Evolutionary conservation across 2,329 filamentous ascomycete species (phyloP).

Genomic region (Aureobasidium zeae): DNA sequence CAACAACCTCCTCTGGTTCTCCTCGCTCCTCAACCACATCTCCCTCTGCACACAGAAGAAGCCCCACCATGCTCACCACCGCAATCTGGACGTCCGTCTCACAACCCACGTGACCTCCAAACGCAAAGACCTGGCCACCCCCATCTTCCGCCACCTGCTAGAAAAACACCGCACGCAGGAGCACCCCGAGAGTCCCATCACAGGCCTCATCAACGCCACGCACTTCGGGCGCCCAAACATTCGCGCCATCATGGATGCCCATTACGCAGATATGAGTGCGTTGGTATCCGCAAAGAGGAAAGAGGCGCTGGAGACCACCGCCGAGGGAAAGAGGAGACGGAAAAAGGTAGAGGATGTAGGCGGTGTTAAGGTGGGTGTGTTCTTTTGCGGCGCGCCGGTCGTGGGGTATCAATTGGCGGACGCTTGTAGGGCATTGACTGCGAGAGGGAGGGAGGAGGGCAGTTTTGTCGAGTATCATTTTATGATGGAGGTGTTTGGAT

Average conservation of each 20-base stretch:
- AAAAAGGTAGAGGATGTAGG: slow-evolving; percentile 20
- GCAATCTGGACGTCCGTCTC: slow-evolving; percentile 44
- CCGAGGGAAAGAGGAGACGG: not conserved
- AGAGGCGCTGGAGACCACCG: slow-evolving; percentile 22
- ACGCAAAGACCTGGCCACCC: slow-evolving; percentile 43
- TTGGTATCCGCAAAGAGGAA: slow-evolving; percentile 25
- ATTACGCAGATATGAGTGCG: slow-evolving; percentile 45
- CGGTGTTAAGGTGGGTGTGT: slow-evolving; percentile 46
- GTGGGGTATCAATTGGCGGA: slow-evolving; percentile 50
- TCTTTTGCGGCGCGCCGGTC: slow-evolving; percentile 48
- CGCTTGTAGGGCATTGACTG: slow-evolving; percentile 43
- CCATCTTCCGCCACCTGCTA: slow-evolving; percentile 49
- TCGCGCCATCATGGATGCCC: slow-evolving; percentile 42
- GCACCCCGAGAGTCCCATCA: slow-evolving; percentile 45
- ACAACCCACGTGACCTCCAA: slow-evolving; percentile 50
- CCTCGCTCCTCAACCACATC: slow-evolving; percentile 45
- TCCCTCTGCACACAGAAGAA: slow-evolving; percentile 33
- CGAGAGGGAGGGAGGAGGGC: slow-evolving; percentile 43
- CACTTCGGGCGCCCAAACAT: slow-evolving; percentile 49
- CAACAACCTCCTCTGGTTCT: slow-evolving; percentile 50
- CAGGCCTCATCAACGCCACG: slow-evolving; percentile 45
- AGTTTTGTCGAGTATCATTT: slow-evolving; percentile 48
- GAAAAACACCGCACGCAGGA: slow-evolving; percentile 47
- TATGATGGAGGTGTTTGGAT: slow-evolving; percentile 49
- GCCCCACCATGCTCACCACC: slow-evolving; percentile 19